Evolutionary conservation across 2,329 filamentous ascomycete genomes (phyloP), one percentile per base, ranked within the genome.

Genomic region (Penicillium concentricum): DNA sequence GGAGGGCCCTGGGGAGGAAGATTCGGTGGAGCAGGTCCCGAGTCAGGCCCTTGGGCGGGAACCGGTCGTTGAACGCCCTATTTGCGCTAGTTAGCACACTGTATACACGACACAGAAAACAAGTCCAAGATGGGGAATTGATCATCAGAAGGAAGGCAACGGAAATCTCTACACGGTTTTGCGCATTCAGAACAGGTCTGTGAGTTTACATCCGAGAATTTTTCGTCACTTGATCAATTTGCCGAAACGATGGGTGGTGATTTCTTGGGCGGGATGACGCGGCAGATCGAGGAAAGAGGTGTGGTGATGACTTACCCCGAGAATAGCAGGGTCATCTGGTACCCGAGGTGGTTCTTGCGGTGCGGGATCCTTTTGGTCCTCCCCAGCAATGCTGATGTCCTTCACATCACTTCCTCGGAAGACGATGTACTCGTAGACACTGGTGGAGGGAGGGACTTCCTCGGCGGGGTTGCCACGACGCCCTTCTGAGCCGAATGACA

Each of bases 81-180:
- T 65, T 63, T 57, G 34, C 41, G n/a, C 22, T 41, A 59, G 61
- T 69, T 49, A 71, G 67, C 58, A 52, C 63, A 52, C 53, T 32
- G 39, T 48, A 35, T 2, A 41, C 41, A 47, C 18, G 39, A 47
- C 20, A 47, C 35, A 48, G 13, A 42, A 18, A 44, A 39, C 34
- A 50, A 56, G 34, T 34, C 44, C 51, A 41, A 53, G 45, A 45
- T 53, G 51, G 53, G 32, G 28, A 51, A 58, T 61, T 66, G 67
- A 66, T 73, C 67, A 87, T 96, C 92, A 97, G 92, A 96, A 97
- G 92, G 92, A 97, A 97, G 92, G 92, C 92, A 97, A 96, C 92
- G 92, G 92, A 96, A 89, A 88, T 86, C 79, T 96, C 92, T 87
- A 96, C 92, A 96, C 81, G 84, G 84, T 81, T 88, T 91, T 96